Conservation (phyloP, 306 rosid species). For the Acacia confusa region DNA sequence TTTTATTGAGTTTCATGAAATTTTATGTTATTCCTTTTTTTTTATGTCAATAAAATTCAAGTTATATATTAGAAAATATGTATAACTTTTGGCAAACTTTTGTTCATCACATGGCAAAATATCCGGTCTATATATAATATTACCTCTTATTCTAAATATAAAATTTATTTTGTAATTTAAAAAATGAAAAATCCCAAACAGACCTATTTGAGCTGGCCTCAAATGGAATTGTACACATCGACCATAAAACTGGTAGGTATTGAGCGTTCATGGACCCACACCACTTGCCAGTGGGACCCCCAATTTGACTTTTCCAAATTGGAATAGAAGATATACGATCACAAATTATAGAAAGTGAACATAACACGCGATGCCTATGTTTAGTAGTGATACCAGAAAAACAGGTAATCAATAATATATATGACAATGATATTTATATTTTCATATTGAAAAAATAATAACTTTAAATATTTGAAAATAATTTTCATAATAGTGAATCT, state of each 20-base stretch:
- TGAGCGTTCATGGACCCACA: neutral
- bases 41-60: too few relatives aligned
- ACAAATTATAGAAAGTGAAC: neutral
- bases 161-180: too few relatives aligned
- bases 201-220: neutral
- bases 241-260: neutral
- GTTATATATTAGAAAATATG: too few relatives aligned
- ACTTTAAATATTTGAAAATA: neutral
- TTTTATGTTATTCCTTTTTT: too few relatives aligned
- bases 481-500: neutral
- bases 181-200: neutral
- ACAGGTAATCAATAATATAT: neutral
- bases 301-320: neutral
- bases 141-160: too few relatives aligned
- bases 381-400: neutral
- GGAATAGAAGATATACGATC: neutral
- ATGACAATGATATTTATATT: neutral
- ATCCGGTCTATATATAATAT: too few relatives aligned
- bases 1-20: too few relatives aligned
- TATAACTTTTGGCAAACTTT: too few relatives aligned
- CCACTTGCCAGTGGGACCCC: neutral
- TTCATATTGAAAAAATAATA: neutral
- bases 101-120: too few relatives aligned
- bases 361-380: neutral
- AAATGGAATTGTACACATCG: neutral